Base-by-base conservation (phyloP, 805 yeast species). In the Saccharomycopsis oosterbeekiorum region DNA sequence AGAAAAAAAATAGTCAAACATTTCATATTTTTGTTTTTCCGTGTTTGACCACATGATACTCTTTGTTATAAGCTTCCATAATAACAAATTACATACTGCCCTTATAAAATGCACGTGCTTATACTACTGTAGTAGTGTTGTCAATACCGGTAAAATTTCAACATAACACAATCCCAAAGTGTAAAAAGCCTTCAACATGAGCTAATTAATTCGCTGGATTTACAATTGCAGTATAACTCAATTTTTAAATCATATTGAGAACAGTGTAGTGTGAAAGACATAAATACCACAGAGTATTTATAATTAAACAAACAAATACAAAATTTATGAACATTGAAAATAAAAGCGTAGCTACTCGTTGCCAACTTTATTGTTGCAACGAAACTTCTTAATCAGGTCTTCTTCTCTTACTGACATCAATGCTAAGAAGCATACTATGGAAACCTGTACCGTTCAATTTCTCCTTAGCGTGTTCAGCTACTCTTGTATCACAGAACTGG, bases 361-460 rank as follows among this genome's bases (percentile, higher is more conserved):
- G 10, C 6, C 10, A 42, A 47, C 26, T 14, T 47, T 26, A 47
- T 47, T 26, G 11, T 47, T 19, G 10, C 4, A 47, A 11, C 34
- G 34, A 2, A 10, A 24, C 11, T 2, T 1, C n/a, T 47, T 21
- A 47, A 47, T 47, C 53, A 21, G 19, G 19, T 47, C 53, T 47
- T 47, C 53, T 47, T 47, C 53, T 47, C 53, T 47, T 47, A 26
- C 53, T 47, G 34, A 47, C 53, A 47, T 82, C 86, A 65, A 82
- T 80, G 67, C 77, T 80, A 74, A 88, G 79, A 72, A 93, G 91
- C 82, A 93, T 80, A 70, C 86, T 88, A 82, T 87, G 88, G 81
- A 87, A 88, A 80, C 97, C 97, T 78, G 84, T 87, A 70, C 97
- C 97, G 73, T 94, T 81, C 75, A 91, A 80, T 65, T 72, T 72